These are phyloP conservation scores for Penicillium paxilli DNA, from an alignment of 495 filamentous ascomycete genomes.

Conservation along the genomic window DNA sequence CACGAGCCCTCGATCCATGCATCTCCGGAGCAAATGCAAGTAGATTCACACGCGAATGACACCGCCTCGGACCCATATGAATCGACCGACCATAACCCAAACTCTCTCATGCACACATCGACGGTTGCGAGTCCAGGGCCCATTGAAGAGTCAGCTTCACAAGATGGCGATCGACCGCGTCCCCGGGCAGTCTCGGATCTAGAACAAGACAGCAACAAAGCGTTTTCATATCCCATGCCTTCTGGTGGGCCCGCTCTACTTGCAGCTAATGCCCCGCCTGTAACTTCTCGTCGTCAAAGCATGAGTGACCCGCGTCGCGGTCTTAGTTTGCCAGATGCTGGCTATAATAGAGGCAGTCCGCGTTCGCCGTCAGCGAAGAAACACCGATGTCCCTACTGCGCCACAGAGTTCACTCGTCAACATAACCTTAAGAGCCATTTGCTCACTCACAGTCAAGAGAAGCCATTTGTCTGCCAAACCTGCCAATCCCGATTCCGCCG, in stretches of 20 bases:
- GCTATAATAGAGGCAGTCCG: conserved; percentile 58
- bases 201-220: conserved; percentile 49
- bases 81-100: conserved; percentile 28
- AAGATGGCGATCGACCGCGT: conserved; percentile 42
- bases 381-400: conserved; percentile 94
- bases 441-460: conserved; percentile 97
- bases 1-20: conserved; percentile 31
- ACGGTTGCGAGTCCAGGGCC: conserved; percentile 50
- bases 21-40: conserved; percentile 46
- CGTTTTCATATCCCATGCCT: conserved; percentile 55
- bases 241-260: conserved; percentile 21
- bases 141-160: conserved; percentile 45
- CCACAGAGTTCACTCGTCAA: conserved; percentile 94
- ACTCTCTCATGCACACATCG: conserved; percentile 39
- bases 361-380: conserved; percentile 80
- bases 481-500: conserved; percentile 89
- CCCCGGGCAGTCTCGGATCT: conserved; percentile 39
- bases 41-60: conserved; percentile 37
- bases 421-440: conserved; percentile 99
- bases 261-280: neutral
- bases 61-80: conserved; percentile 33
- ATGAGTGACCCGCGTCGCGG: conserved; percentile 57
- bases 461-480: conserved; percentile 87
- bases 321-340: conserved; percentile 74
- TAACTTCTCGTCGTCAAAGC: neutral